Base-by-base conservation (phyloP, 805 yeast species). In the Ogataea zsoltii region DNA sequence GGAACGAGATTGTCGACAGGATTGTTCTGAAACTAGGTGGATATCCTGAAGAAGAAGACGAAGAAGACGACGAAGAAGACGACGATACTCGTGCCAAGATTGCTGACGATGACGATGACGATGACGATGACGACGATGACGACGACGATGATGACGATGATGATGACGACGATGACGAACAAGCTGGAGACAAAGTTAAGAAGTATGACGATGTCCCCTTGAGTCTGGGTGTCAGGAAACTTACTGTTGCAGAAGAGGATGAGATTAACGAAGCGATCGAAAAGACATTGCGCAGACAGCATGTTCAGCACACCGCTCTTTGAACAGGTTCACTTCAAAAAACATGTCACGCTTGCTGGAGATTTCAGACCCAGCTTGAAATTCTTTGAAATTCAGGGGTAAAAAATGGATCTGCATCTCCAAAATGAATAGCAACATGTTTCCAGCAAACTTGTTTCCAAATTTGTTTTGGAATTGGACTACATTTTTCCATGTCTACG, bases 1-100 rank as follows among this genome's bases (percentile, higher is more conserved):
- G 80, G 77, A 79, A 79, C 57, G 84, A 79, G 56, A 71, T 79
- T 44, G 84, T 79, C 31, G 79, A 77, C 54, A 71, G 67, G 50
- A 70, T 79, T 38, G 82, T 77, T 3, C 58, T 72, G 54, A 78
- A 77, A 53, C 54, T 77, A 46, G 83, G 83, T 4, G 82, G 83
- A 0, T 65, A 63, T 42, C 70, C 68, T 0, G 79, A 77, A 6
- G 80, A 73, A 4, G 82, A 76, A 9, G 80, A 77, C 1, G 79
- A 75, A 0, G 78, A 76, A 2, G 72, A 67, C 4, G 68, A 65
- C 1, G 68, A 65, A 1, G 68, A 64, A 5, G 68, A 63, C 4
- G 67, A 66, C 10, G 68, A 67, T 15, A 30, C 37, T 15, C 36
- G 37, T 33, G 58, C 61, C 10, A 62, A 61, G 7, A 53, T 51